Base-by-base conservation (phyloP, 768 basidiomycete species). In the Agaricus sinodeliciosus region DNA sequence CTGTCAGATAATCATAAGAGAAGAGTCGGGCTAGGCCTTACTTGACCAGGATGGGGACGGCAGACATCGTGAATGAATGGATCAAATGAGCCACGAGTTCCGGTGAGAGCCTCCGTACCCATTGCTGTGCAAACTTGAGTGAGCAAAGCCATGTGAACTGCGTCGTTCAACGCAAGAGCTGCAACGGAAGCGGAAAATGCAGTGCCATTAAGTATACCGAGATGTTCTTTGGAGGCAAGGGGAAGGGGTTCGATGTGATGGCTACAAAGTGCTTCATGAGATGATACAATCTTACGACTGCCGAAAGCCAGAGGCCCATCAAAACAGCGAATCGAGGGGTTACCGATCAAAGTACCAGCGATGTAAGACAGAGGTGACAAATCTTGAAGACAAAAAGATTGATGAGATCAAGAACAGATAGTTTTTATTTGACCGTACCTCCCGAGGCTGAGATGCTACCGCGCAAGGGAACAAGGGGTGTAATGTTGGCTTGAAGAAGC, bases 401-500 rank as follows among this genome's bases (percentile, higher is more conserved):
- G 58, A 53, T 22, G 47, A 45, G 55, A 54, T 9, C 55, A 55
- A 22, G 42, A 16, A 48, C 9, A 36, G 43, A 47, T 19, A 45
- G 54, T n/a, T 34, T 19, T 48, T 18, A 13, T 18, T 8, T 9
- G 18, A 27, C 11, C 71, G 42, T 56, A 85, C 87, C 86, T 68
- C 91, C 91, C 39, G 84, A 87, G 7, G 91, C 84, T 26, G 86
- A 89, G 55, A 94, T 85, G 55, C 84, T 89, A 34, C 89, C 88
- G 7, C 91, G 81, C 5, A 94, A 72, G 15, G 91, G 91, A 15
- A 94, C 86, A 13, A 92, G 67, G 0, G 88, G 87, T 4, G 81
- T 88, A 60, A 94, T 77, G 58, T 89, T 81, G 56, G 81, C 80
- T 28, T 72, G 69, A 37, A 94, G 78, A 40, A 92, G 75, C 16